Base-by-base conservation (phyloP, 441 rosid genomes). In the Isatis lusitanica region DNA sequence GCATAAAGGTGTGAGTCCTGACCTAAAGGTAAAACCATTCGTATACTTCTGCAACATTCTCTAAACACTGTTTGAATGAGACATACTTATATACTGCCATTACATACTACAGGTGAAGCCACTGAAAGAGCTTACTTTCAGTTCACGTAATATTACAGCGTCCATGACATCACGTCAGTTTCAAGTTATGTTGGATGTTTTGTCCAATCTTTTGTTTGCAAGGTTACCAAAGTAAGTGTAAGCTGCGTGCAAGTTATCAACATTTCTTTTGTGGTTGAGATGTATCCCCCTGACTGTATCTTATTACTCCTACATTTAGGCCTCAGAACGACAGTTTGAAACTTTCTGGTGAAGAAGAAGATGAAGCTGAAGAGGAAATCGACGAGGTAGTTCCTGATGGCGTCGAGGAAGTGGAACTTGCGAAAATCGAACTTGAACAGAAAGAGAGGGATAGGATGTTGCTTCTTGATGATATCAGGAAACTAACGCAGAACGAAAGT, bases 81-180 rank as follows among this genome's bases (percentile, higher is more conserved):
- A 56, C 11, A 26, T 21, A 21, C 73, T 75, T 70, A 38, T 57
- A 58, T 68, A 51, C 8, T 57, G 66, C 48, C 56, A 35, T 80
- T 80, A 51, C 66, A 28, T 75, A 53, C 3, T 78, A 70, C 88
- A 95, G 99, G 86, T 96, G 86, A 96, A 96, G 88, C 98, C 99
- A 65, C 84, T 96, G 71, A 93, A 96, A 81, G 99, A 96, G 87
- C 97, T 96, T 57, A 81, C 87, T 33, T 96, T 96, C 88, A 91
- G 86, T 78, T 88, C 97, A 60, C 85, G 73, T 33, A 88, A 91
- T 71, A 93, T 96, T 82, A 86, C 87, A 39, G 99, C 99, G 58
- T 80, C 98, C 38, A 96, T 96, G 99, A 96, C 98, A 50, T 90
- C 99, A 71, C 98, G 97, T 65, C 99, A 96, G 83, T 96, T 93